Evolutionary conservation across 2,329 filamentous ascomycete genomes (phyloP), one percentile per base, ranked within the genome.

Genomic region (Botryotinia calthae): DNA sequence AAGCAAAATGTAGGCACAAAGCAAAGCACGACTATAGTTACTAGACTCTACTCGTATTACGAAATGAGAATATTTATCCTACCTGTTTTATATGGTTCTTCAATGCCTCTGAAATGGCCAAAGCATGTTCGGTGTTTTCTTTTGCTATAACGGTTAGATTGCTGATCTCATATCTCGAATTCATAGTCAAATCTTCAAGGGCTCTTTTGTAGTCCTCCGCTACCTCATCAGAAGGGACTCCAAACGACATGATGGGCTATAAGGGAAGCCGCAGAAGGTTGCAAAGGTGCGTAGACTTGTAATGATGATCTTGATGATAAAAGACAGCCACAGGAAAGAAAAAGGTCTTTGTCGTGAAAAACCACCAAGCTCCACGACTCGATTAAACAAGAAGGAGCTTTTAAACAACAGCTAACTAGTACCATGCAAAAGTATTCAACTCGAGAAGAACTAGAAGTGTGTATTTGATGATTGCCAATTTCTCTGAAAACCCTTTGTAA

Each of bases 81-180:
- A 98, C 96, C 87, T 92, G 92, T 83, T 94, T 91, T 82, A 99
- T 98, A 81, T 99, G 96, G 76, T 95, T 92, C 82, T 97, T 93
- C 78, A 99, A 85, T 66, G 93, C 93, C 79, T 93, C 90, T 28
- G 96, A 95, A 79, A 99, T 98, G 76, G 93, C 93, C 82, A 97
- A 89, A 51, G 96, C 96, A 85, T 98, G 93, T 83, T 97, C 94
- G 77, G 95, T 98, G 80, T 97, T 97, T 83, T 99, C 96, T 82
- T 97, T 94, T 74, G 96, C 96, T 83, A 99, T 98, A 82, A 97
- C 90, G 75, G 96, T 99, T 84, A 99, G 84, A 84, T 97, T 98
- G 86, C 93, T 95, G 82, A 99, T 99, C 84, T 98, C 95, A 83
- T 94, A 94, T 81, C 94, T 91, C 84, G 94, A 93, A 84, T 98